These are phyloP conservation scores for Lentinus tigrinus DNA, from an alignment of 768 basidiomycete species.

Conservation along the genomic window DNA sequence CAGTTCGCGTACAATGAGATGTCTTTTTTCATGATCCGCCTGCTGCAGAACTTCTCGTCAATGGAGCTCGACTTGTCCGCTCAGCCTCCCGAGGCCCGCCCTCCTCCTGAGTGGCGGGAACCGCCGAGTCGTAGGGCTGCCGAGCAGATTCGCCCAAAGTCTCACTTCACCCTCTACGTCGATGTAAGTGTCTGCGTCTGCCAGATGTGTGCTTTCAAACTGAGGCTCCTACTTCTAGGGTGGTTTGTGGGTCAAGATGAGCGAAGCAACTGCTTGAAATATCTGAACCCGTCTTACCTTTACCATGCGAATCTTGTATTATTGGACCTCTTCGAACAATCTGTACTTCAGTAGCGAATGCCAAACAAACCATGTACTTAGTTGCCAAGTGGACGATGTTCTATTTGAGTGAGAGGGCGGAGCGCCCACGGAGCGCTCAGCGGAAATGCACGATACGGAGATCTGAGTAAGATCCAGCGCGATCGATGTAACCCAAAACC, in stretches of 20 bases:
- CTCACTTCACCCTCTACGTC: conserved; percentile 6
- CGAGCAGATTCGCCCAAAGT: conserved; percentile 33
- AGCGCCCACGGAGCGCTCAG: background rate
- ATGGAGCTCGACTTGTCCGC: conserved; percentile 47
- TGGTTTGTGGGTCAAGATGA: conserved; percentile 28
- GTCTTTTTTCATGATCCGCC: conserved; percentile 60
- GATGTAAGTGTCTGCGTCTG: background rate
- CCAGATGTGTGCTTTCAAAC: background rate
- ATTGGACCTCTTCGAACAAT: background rate
- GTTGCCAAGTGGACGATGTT: background rate
- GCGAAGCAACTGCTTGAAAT: background rate
- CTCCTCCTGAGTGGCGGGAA: conserved; percentile 52
- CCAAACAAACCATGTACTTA: background rate
- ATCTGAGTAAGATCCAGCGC: background rate
- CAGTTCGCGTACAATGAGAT: conserved; percentile 68
- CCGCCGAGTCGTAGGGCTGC: conserved; percentile 38
- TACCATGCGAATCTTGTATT: too few relatives aligned
- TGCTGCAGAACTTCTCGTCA: conserved; percentile 53
- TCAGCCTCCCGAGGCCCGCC: conserved; percentile 36
- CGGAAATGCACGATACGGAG: background rate
- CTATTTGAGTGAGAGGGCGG: background rate
- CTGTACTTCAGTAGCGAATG: too few relatives aligned
- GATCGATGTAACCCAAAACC: background rate
- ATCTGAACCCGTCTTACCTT: too few relatives aligned
- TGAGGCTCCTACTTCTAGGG: conserved; percentile 7